Evolutionary conservation across 305 asterid genomes (phyloP), one percentile per base, ranked within the genome.

Genomic region (Fraxinus sp.): DNA sequence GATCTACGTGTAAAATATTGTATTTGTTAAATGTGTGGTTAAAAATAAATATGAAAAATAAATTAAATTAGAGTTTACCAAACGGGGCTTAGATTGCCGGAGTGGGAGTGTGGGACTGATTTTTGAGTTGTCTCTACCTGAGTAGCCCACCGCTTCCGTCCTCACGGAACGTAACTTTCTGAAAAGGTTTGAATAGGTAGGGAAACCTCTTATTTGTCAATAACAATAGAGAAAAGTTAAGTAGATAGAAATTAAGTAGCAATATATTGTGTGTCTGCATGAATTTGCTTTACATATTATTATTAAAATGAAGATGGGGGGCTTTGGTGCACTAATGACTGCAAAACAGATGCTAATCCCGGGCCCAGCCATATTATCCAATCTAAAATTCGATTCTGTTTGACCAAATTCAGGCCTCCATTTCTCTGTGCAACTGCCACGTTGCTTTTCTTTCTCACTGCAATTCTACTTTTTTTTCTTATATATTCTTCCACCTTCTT

Each of bases 381-480:
- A 30, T 13, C 75, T 5, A 11, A 0, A 5, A 64, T 64, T 64
- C 13, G 33, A 64, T 64, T 22, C 72, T 24, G 0, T 64, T 64
- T 24, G 28, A 24, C 32, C 16, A 24, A 64, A 64, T 24, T 64
- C 72, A 22, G 72, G 79, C 86, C 89, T 86, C 87, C 88, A 24
- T 52, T 39, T 81, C 88, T 84, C 84, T 85, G 88, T 81, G 57
- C 73, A 88, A 68, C 73, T 22, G 93, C 87, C 95, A 89, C 95
- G 94, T 88, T 5, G 33, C 44, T 39, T 41, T 16, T 76, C 37
- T 26, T 11, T 52, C 64, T 52, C 64, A 52, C 24, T n/a, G 64
- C 64, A 52, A 52, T n/a, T 52, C 22, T 52, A 52, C 64, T 16
- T 52, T 52, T 52, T 68, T 28, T 68, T 11, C 5, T 41, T 52